Base-by-base conservation (phyloP, 495 filamentous ascomycete genomes). In the Letharia lupina region DNA sequence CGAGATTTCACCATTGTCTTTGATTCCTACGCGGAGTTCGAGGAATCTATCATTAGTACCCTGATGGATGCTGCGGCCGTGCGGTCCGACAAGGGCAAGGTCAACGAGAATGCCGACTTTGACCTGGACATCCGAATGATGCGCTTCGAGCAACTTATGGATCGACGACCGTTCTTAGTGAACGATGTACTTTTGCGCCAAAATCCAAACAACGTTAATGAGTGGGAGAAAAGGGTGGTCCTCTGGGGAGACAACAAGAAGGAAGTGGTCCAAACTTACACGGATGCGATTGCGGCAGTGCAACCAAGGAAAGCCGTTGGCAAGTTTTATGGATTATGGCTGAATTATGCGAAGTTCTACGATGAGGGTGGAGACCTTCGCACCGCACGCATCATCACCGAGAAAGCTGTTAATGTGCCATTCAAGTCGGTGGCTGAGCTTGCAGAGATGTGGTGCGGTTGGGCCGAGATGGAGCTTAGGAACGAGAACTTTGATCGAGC, bases 361-460 rank as follows among this genome's bases (percentile, higher is more conserved):
- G 95, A 99, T 74, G 86, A 82, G 28, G 93, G 91, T 11, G 90
- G 89, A 1, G 93, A 99, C 71, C 71, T 99, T 47, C 81, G 85
- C 40, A 95, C 85, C 69, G 91, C 95, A 60, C 80, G 95, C 39
- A 83, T 95, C 63, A 98, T 99, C 70, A 88, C 97, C 82, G 94
- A 97, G 73, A 98, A 98, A 76, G 94, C 95, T 52, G 91, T 96
- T 71, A 97, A 96, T 72, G 95, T 98, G 0, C 93, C 92, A 8
- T 98, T 93, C 81, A 96, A 95, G 71, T 92, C 91, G 4, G 92
- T 97, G 28, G 87, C 89, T 47, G 95, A 99, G 74, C 83, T 98
- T 45, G 95, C 95, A 52, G 94, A 98, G 69, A 95, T 91, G 81
- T 99, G 95, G 95, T 93, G 93, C 68, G 92, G 96, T 78, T 98